A percentile compares a stretch with the other conserved stretches of the same genome.
Evolutionary conservation across 2,329 filamentous ascomycete genomes (phyloP).

Genomic region (Blumeria graminis): DNA sequence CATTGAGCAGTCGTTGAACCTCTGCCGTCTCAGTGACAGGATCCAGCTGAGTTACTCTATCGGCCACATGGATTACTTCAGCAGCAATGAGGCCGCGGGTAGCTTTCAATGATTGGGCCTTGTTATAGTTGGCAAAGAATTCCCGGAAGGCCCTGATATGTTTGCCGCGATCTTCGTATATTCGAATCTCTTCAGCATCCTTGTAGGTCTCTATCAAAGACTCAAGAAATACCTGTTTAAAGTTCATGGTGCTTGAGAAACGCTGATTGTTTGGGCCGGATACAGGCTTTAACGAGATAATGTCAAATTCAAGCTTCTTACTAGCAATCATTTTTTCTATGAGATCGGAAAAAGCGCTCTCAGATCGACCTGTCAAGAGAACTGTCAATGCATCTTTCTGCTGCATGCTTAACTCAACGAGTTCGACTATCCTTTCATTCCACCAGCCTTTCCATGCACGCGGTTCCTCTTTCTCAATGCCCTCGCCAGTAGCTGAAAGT

Average conservation of each 20-base stretch:
- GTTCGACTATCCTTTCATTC: slow-evolving; percentile 72
- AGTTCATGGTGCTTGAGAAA: slow-evolving; percentile 66
- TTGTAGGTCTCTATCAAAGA: slow-evolving; percentile 70
- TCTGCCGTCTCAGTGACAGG: slow-evolving; percentile 59
- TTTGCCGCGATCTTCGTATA: slow-evolving; percentile 41
- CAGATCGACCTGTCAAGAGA: slow-evolving; percentile 65
- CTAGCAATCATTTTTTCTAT: slow-evolving; percentile 59
- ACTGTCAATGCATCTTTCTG: slow-evolving; percentile 71
- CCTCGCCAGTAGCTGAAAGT: slow-evolving; percentile 64
- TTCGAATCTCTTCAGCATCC: slow-evolving; percentile 56
- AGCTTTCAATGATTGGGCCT: slow-evolving; percentile 21
- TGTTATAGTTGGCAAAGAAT: slow-evolving; percentile 62
- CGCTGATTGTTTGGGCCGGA: slow-evolving; percentile 57
- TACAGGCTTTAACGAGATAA: slow-evolving; percentile 67
- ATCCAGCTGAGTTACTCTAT: slow-evolving; percentile 48
- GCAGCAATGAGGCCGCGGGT: slow-evolving; percentile 41
- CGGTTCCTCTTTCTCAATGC: slow-evolving; percentile 56
- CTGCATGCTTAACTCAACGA: slow-evolving; percentile 57
- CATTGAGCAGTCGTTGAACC: slow-evolving; percentile 72
- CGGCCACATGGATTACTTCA: slow-evolving; percentile 70
- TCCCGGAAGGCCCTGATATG: slow-evolving; percentile 64
- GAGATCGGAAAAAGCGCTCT: slow-evolving; percentile 51
- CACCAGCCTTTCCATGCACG: slow-evolving; percentile 83
- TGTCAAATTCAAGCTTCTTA: slow-evolving; percentile 65
- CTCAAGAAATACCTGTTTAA: slow-evolving; percentile 70